phyloP scores from a whole-genome alignment of 1,139 yeast genomes.

The Lodderomyces theae region DNA sequence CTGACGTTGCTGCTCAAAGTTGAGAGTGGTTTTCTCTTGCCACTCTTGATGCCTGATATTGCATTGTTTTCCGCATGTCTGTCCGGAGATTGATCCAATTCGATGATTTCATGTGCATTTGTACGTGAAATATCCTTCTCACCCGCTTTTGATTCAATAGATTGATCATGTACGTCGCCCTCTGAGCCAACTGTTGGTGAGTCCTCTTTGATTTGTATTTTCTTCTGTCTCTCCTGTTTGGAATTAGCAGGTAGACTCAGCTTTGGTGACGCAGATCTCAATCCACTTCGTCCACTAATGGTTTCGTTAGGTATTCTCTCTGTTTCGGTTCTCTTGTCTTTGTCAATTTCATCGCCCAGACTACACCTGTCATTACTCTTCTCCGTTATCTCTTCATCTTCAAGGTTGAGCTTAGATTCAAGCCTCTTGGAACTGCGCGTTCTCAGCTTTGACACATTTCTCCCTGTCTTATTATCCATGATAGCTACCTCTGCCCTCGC shows the following conservation, averaged over 20 bases:
- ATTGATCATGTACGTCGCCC: not conserved
- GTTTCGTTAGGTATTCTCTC: no score
- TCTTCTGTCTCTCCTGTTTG: not conserved
- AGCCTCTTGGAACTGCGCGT: not conserved
- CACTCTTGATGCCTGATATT: not conserved
- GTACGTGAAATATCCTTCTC: not conserved
- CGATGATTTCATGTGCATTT: not conserved
- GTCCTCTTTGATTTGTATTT: not conserved
- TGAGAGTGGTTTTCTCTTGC: conserved; percentile 1
- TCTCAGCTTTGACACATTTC: not conserved
- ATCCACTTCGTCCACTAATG: no score
- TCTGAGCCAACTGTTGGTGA: not conserved
- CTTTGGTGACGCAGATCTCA: no score
- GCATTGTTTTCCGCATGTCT: not conserved
- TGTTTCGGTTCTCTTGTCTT: not conserved
- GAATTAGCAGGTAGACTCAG: not conserved
- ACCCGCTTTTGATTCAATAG: not conserved
- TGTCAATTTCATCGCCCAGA: no score
- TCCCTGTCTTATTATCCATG: not conserved
- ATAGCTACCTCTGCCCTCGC: not conserved
- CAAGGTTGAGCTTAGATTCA: not conserved
- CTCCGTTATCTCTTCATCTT: not conserved
- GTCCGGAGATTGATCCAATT: not conserved
- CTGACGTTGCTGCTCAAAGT: not conserved
- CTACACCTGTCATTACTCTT: no score